phyloP scores from a whole-genome alignment of 2,329 filamentous ascomycete genomes.

The Phialemonium atrogriseum region DNA sequence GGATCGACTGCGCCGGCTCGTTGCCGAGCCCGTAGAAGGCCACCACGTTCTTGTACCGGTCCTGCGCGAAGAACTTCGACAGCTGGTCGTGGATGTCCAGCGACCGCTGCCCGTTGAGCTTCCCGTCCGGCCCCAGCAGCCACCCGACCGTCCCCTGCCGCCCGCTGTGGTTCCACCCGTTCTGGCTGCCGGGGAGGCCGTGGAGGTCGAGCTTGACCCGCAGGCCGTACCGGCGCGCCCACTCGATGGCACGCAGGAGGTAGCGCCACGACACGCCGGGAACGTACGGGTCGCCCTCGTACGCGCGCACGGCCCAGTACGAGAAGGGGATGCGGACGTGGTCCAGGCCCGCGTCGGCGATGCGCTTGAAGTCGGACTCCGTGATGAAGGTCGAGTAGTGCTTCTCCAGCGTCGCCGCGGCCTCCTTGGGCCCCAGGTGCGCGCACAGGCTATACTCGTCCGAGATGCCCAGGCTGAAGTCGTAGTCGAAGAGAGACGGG shows the following conservation, averaged over 20 bases:
- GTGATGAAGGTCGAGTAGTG: constrained; percentile 85
- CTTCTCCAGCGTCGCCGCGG: constrained; percentile 60
- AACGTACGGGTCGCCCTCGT: constrained; percentile 77
- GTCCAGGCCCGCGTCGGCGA: constrained; percentile 77
- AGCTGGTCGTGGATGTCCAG: constrained; percentile 79
- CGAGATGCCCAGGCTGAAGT: constrained; percentile 55
- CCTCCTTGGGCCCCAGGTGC: constrained; percentile 60
- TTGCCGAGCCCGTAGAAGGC: constrained; percentile 89
- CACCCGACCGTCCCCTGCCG: constrained; percentile 70
- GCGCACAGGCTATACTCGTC: constrained; percentile 77
- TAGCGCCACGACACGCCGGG: constrained; percentile 83
- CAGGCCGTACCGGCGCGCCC: constrained; percentile 80
- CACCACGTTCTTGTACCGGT: constrained; percentile 82
- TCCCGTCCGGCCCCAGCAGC: constrained; percentile 78
- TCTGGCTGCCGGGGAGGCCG: constrained; percentile 82
- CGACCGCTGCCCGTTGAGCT: constrained; percentile 66
- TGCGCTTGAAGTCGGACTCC: constrained; percentile 73
- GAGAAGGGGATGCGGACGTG: constrained; percentile 91
- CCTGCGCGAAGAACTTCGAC: constrained; percentile 86
- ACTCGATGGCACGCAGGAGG: constrained; percentile 82
- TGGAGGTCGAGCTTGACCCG: constrained; percentile 88
- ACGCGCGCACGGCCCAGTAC: constrained; percentile 85
- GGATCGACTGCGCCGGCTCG: constrained; percentile 75
- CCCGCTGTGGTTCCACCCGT: constrained; percentile 94
- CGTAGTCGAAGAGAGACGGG: constrained; percentile 72